A percentile compares a stretch with the other conserved stretches of the same genome.
These are phyloP conservation scores for Hysterangium stoloniferum DNA, from an alignment of 768 basidiomycete genomes.

Conservation along the genomic window DNA sequence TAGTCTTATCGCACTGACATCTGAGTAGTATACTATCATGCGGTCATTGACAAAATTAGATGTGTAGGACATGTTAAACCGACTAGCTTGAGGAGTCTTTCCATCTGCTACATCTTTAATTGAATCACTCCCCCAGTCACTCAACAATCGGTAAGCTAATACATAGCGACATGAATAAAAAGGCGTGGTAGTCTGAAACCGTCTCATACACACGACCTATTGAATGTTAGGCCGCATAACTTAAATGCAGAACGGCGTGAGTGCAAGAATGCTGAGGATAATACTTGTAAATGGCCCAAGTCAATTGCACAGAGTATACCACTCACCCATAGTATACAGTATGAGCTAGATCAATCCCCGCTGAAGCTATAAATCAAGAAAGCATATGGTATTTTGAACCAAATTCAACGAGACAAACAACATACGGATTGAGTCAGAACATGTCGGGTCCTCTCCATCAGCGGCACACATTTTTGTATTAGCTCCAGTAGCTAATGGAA, in stretches of 20 bases:
- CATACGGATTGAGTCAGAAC: conserved; percentile 38
- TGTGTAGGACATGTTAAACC: too few species aligned
- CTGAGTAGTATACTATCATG: too few species aligned
- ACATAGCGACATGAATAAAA: too few species aligned
- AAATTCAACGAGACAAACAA: not conserved
- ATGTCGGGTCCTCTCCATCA: conserved; percentile 41
- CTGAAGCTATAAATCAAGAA: not conserved
- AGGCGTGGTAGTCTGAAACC: too few species aligned
- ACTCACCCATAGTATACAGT: not conserved
- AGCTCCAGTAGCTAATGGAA: conserved; percentile 26
- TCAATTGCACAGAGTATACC: not conserved
- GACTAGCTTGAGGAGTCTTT: too few species aligned
- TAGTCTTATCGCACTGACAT: too few species aligned
- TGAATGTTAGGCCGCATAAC: too few species aligned
- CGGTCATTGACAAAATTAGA: too few species aligned
- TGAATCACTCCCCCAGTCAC: too few species aligned
- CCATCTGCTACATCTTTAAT: too few species aligned
- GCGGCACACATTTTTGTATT: conserved; percentile 36
- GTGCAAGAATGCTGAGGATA: not conserved
- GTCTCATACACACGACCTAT: too few species aligned
- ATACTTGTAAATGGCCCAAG: not conserved
- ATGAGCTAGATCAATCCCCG: conserved; percentile 2
- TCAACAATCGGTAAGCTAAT: too few species aligned
- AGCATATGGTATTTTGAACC: not conserved
- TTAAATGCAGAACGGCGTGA: conserved; percentile 6